A percentile compares a stretch with the other conserved stretches of the same genome.
Evolutionary conservation across 345 rosid species (phyloP).

Genomic region (Eucalyptus fibrosa): DNA sequence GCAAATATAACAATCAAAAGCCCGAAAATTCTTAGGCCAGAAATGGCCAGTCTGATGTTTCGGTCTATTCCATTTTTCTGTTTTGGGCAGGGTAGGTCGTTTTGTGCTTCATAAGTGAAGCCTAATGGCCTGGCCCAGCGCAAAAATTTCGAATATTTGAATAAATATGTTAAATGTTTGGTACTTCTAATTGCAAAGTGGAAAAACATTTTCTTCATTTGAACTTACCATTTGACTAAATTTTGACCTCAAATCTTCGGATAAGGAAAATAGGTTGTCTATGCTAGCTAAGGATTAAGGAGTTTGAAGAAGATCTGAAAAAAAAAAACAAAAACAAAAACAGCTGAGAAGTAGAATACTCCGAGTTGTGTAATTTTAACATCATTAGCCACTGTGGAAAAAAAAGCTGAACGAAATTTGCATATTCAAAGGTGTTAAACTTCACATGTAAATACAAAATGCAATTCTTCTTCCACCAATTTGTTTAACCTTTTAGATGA

Average conservation of each 20-base stretch:
- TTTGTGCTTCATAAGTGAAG: background rate
- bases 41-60: background rate
- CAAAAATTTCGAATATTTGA: background rate
- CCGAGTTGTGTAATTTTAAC: background rate
- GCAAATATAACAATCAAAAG: background rate
- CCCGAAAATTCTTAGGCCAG: background rate
- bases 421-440: background rate
- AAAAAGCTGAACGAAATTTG: background rate
- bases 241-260: background rate
- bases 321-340: too few species aligned
- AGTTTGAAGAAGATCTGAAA: background rate
- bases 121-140: background rate
- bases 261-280: background rate
- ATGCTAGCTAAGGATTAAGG: background rate
- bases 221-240: background rate
- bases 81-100: background rate
- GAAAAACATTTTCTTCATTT: background rate
- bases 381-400: background rate
- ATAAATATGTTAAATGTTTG: background rate
- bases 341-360: background rate
- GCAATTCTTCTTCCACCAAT: background rate
- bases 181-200: background rate
- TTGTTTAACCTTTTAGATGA: background rate
- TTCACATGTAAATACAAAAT: background rate
- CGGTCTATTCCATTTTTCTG: background rate